A percentile compares a stretch with the other conserved stretches of the same genome.
These are phyloP conservation scores for Pythium rishiriense DNA, from an alignment of 352 stramenopile genomes.

Conservation along the genomic window DNA sequence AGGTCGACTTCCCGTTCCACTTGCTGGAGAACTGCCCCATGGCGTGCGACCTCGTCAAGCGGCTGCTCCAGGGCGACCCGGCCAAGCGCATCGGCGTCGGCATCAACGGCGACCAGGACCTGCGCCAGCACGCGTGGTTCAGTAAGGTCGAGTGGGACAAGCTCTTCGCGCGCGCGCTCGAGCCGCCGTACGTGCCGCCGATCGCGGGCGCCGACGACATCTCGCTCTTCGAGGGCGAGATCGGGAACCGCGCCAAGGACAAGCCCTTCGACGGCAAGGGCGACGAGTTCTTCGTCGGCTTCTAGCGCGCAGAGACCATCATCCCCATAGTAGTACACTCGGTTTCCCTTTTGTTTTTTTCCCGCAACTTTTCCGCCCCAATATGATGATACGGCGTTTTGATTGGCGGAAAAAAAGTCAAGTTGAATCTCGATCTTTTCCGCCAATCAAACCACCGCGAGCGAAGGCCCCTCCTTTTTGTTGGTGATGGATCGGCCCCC, in stretches of 20 bases:
- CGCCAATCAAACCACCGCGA: constrained; percentile 23
- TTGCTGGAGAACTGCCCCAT: constrained; percentile 63
- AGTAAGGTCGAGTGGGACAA: constrained; percentile 79
- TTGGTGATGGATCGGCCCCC: background rate
- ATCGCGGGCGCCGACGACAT: constrained; percentile 69
- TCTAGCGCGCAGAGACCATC: constrained; percentile 38
- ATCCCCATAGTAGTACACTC: background rate
- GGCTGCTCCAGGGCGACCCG: constrained; percentile 88
- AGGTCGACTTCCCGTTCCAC: constrained; percentile 72
- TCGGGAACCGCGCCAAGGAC: constrained; percentile 68
- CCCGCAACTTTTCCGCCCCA: background rate
- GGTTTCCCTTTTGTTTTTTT: background rate
- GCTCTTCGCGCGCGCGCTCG: constrained; percentile 51
- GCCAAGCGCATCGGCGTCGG: constrained; percentile 75
- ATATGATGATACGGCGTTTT: constrained; percentile 10
- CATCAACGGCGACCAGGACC: constrained; percentile 70
- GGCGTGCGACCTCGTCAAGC: constrained; percentile 88
- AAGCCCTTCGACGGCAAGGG: constrained; percentile 66
- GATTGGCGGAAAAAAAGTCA: constrained; percentile 33
- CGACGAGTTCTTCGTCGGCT: constrained; percentile 70
- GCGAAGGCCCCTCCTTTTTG: background rate
- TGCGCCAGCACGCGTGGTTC: constrained; percentile 71
- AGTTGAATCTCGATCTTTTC: constrained; percentile 15
- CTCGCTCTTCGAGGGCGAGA: constrained; percentile 76
- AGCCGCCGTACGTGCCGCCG: constrained; percentile 66